Evolutionary conservation across 2,329 filamentous ascomycete genomes (phyloP), one percentile per base, ranked within the genome.

Genomic region (Tothia fuscella): DNA sequence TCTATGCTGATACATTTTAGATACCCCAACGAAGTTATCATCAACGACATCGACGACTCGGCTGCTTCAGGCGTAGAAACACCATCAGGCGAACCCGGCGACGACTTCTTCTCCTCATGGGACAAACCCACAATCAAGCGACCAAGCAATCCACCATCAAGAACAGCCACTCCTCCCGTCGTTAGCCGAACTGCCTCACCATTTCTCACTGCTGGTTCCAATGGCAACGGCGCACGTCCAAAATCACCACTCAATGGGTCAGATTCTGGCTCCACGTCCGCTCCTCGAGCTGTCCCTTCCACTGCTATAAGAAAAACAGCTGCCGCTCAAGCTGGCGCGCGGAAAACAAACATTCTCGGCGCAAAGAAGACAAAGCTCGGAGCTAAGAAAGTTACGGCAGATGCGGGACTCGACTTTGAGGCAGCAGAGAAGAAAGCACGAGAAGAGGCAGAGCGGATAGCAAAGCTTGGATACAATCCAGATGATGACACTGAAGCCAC

Each of bases 101-200:
- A 81, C 16, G 91, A 96, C 60, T 98, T 98, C 71, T 98, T 98
- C 66, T 94, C 89, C 7, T 95, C 87, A 1, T 98, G 89, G 91
- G 91, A 96, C 57, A 95, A 96, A 67, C 91, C 91, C 17, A 76
- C 87, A 4, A 93, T 98, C 65, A 98, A 96, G 72, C 80, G 87
- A 53, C 89, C 89, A 26, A 95, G 86, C 49, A 93, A 93, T 50
- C 89, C 91, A 13, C 75, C 91, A 32, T 95, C 89, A 28, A 81
- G 91, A 56, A 91, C 85, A 32, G 80, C 78, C 39, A 96, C 91
- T 3, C 89, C 89, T 12, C 80, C 84, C 3, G 76, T 83, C 9
- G 72, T 84, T 51, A 81, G 81, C 53, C 81, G 88, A 51, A 88
- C 82, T 9, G 75, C 78, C 4, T 95, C 89, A n/a, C 89, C 91